phyloP scores from a whole-genome alignment of 805 yeast species.

The Candida peoriensis region DNA sequence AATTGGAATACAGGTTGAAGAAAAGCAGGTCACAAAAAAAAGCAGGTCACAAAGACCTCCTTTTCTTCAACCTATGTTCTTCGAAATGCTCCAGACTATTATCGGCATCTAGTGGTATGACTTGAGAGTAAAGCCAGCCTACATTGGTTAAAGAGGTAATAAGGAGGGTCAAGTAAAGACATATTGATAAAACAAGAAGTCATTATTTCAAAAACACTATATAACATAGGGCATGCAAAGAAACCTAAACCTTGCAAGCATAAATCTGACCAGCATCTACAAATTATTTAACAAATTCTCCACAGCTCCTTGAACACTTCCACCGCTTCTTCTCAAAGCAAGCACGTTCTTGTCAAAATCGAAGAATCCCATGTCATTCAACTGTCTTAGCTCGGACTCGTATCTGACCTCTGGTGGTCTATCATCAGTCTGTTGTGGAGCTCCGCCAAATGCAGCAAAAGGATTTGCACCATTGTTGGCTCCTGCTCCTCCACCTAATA shows the following conservation, averaged over 20 bases:
- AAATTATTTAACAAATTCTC: constrained; percentile 71
- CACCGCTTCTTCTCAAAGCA: constrained; percentile 93
- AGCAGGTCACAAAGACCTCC: no score
- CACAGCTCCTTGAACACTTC: constrained; percentile 94
- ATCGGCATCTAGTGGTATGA: no score
- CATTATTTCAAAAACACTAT: no score
- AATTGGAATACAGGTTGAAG: no score
- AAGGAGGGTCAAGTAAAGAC: no score
- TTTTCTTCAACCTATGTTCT: no score
- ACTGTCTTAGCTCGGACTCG: constrained; percentile 65
- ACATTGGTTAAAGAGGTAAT: no score
- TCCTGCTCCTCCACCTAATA: constrained; percentile 45
- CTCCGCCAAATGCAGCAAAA: constrained; percentile 5
- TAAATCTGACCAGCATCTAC: neutral
- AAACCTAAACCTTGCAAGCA: neutral
- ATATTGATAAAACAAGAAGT: no score
- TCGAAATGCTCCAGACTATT: no score
- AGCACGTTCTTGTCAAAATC: constrained; percentile 90
- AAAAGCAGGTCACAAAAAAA: no score
- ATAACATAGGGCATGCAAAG: neutral
- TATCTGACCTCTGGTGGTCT: constrained; percentile 80
- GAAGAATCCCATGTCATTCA: constrained; percentile 81
- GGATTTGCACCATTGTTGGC: constrained; percentile 10
- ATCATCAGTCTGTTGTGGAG: constrained; percentile 35
- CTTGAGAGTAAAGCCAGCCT: no score